These are phyloP conservation scores for Fusarium pininemorale DNA, from an alignment of 2,329 filamentous ascomycete species.

Conservation along the genomic window DNA sequence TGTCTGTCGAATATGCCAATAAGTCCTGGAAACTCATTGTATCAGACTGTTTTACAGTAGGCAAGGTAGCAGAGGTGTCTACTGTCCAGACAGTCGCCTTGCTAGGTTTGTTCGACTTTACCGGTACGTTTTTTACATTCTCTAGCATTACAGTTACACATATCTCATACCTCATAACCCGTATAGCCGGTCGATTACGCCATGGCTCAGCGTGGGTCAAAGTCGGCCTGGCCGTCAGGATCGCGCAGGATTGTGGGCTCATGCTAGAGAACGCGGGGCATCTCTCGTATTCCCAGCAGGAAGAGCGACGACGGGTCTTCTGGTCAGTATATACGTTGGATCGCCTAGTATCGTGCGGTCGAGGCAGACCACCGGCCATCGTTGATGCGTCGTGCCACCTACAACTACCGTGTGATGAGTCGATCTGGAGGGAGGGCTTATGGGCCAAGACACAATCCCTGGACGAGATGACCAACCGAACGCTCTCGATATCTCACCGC, in stretches of 20 bases:
- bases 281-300: not conserved
- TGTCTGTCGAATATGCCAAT: not conserved
- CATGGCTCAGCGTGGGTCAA: not conserved
- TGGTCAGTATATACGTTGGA: not conserved
- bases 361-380: not conserved
- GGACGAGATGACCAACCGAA: not conserved
- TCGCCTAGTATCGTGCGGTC: not conserved
- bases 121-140: not conserved
- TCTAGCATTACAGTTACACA: not conserved
- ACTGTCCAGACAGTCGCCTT: not conserved
- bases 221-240: not conserved
- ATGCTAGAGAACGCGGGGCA: not conserved
- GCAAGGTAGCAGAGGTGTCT: not conserved
- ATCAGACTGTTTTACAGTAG: not conserved
- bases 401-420: not conserved
- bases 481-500: not conserved
- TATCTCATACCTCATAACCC: too few species aligned
- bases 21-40: not conserved
- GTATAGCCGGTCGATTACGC: not conserved
- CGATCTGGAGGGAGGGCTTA: not conserved
- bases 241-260: not conserved
- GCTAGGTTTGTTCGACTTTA: not conserved
- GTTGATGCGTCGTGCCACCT: not conserved
- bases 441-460: not conserved
- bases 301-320: not conserved